phyloP scores from a whole-genome alignment of 2,329 filamentous ascomycete genomes.

The Thermomyces lanuginosus region DNA sequence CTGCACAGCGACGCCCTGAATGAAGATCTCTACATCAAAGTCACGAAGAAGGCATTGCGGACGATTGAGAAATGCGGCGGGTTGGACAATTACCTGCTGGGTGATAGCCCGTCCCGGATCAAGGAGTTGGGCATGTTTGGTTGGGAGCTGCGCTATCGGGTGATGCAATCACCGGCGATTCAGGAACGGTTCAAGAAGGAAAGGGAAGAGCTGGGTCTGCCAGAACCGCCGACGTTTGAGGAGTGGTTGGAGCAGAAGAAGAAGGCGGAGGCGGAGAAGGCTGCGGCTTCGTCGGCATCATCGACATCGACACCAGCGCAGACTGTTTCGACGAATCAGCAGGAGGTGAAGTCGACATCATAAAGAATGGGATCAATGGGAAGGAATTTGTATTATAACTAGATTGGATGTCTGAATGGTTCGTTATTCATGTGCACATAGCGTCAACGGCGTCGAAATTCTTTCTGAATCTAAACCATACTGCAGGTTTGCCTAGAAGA shows the following conservation, averaged over 20 bases:
- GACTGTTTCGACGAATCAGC: no score
- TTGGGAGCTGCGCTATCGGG: conserved; percentile 75
- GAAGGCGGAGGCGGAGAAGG: conserved; percentile 21
- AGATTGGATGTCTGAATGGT: no score
- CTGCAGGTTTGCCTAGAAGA: no score
- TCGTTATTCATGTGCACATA: no score
- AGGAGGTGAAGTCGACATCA: no score
- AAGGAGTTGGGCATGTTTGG: conserved; percentile 78
- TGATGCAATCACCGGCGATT: conserved; percentile 63
- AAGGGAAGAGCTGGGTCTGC: conserved; percentile 49
- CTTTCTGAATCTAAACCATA: no score
- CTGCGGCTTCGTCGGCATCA: conserved; percentile 19
- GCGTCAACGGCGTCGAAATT: no score
- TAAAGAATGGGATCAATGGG: no score
- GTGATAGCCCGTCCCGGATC: conserved; percentile 58
- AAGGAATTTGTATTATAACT: no score
- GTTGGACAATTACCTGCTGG: conserved; percentile 79
- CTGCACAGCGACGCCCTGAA: conserved; percentile 29
- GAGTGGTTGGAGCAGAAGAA: conserved; percentile 30
- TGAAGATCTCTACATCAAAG: conserved; percentile 28
- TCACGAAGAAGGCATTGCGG: conserved; percentile 30
- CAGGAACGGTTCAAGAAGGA: conserved; percentile 50
- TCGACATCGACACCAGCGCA: conserved; percentile 18
- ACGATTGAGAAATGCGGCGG: conserved; percentile 71
- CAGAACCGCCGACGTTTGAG: conserved; percentile 30